Percentiles rank a stretch among this genome's conserved stretches.
Conservation (phyloP, 1,284 basidiomycete species). For the Ceratobasidium sp. region DNA sequence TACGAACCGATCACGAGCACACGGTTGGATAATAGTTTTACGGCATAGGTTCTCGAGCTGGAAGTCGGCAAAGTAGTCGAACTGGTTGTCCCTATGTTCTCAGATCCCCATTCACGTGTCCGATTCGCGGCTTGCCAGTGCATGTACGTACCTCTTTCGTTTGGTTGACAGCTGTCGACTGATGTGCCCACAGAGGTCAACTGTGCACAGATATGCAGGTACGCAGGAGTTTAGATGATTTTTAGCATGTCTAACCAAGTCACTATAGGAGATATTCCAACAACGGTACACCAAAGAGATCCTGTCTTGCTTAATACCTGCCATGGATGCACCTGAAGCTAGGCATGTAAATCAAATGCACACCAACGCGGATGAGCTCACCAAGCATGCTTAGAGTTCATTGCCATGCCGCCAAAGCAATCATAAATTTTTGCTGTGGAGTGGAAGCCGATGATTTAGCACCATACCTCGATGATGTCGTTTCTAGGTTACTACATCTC, state of each 20-base stretch:
- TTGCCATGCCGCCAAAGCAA: slow-evolving; percentile 82
- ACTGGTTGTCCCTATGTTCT: slow-evolving; percentile 82
- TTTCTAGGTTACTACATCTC: slow-evolving; percentile 75
- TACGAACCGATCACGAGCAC: not conserved
- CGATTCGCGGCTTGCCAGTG: slow-evolving; percentile 88
- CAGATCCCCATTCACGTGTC: slow-evolving; percentile 82
- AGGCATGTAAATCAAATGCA: slow-evolving; percentile 61
- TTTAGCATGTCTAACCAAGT: not conserved
- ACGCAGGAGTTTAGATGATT: slow-evolving; percentile 47
- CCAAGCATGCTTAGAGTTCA: slow-evolving; percentile 69
- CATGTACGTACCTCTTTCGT: slow-evolving; percentile 66
- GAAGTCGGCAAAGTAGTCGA: slow-evolving; percentile 82
- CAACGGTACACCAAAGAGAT: slow-evolving; percentile 74
- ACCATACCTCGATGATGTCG: slow-evolving; percentile 81
- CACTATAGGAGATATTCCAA: slow-evolving; percentile 76
- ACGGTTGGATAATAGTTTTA: slow-evolving; percentile 6
- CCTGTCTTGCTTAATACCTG: slow-evolving; percentile 75
- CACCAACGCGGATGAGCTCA: too few species aligned
- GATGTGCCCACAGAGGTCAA: slow-evolving; percentile 68
- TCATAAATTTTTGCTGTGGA: slow-evolving; percentile 91
- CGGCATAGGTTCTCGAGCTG: slow-evolving; percentile 72
- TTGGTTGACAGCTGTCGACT: slow-evolving; percentile 29
- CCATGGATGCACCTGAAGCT: slow-evolving; percentile 80
- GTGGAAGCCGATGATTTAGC: slow-evolving; percentile 77
- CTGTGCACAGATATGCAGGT: slow-evolving; percentile 87